Conservation (phyloP, 192 early-diverging fungal genomes). For the Backusella mclennaniae region DNA sequence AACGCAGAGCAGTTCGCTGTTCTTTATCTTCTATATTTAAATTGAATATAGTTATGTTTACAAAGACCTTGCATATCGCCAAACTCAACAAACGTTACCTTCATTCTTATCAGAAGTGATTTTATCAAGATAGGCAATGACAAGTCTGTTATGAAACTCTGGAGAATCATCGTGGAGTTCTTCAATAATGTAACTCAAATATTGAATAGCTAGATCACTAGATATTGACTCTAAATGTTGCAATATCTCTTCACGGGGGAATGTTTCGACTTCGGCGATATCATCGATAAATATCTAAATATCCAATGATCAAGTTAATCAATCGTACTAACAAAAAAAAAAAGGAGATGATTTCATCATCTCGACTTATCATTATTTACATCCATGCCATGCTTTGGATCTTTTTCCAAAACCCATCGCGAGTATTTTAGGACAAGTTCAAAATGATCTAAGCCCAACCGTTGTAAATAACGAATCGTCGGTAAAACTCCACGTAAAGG, state of each 20-base stretch:
- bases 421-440: constrained; percentile 85
- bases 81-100: not conserved
- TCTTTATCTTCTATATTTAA: constrained; percentile 6
- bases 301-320: not conserved
- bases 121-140: constrained; percentile 77
- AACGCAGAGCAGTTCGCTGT: not conserved
- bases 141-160: constrained; percentile 77
- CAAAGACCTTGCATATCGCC: not conserved
- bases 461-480: constrained; percentile 75
- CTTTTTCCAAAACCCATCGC: constrained; percentile 70
- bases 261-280: constrained; percentile 55
- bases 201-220: constrained; percentile 64
- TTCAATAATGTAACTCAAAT: constrained; percentile 80
- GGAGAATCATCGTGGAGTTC: constrained; percentile 63
- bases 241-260: constrained; percentile 61
- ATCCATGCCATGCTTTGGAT: constrained; percentile 68
- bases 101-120: constrained; percentile 31
- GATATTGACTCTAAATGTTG: constrained; percentile 69
- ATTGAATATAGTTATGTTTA: not conserved
- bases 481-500: constrained; percentile 62
- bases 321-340: not conserved
- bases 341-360: not conserved
- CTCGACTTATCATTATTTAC: constrained; percentile 32
- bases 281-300: constrained; percentile 57
- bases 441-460: constrained; percentile 71